Evolutionary conservation across 2,329 filamentous ascomycete species (phyloP).

Genomic region (Cytospora leucostoma): DNA sequence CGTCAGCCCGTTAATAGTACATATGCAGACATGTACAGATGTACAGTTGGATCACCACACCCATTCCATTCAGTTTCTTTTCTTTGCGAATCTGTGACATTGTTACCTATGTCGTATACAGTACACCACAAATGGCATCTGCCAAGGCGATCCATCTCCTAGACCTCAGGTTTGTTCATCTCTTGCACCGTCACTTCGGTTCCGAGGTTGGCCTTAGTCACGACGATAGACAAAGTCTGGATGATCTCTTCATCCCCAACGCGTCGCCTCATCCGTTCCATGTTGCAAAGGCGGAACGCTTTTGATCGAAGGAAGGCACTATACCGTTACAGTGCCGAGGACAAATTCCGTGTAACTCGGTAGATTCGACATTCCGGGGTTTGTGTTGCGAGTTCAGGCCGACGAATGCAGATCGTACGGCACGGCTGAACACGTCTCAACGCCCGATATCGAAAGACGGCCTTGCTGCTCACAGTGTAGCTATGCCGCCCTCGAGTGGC

Average conservation of each 20-base stretch:
- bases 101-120: not conserved
- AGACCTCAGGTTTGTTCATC: not conserved
- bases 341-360: not conserved
- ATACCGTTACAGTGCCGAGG: not conserved
- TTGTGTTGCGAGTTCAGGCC: not conserved
- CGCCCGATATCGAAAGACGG: not conserved
- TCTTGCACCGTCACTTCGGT: not conserved
- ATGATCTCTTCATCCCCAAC: not conserved
- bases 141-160: not conserved
- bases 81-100: not conserved
- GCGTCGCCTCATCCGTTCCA: not conserved
- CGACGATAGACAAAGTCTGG: not conserved
- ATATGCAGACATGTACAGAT: no score
- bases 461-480: not conserved
- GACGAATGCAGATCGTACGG: slow-evolving; percentile 11
- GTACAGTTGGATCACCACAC: not conserved
- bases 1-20: not conserved
- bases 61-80: not conserved
- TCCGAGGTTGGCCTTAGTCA: not conserved
- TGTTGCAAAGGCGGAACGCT: not conserved
- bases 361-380: not conserved
- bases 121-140: not conserved
- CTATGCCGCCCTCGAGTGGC: not conserved
- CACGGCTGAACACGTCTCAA: slow-evolving; percentile 1
- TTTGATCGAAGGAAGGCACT: not conserved